Evolutionary conservation across 2,329 filamentous ascomycete genomes (phyloP).

Genomic region (Mariannaea elegans): DNA sequence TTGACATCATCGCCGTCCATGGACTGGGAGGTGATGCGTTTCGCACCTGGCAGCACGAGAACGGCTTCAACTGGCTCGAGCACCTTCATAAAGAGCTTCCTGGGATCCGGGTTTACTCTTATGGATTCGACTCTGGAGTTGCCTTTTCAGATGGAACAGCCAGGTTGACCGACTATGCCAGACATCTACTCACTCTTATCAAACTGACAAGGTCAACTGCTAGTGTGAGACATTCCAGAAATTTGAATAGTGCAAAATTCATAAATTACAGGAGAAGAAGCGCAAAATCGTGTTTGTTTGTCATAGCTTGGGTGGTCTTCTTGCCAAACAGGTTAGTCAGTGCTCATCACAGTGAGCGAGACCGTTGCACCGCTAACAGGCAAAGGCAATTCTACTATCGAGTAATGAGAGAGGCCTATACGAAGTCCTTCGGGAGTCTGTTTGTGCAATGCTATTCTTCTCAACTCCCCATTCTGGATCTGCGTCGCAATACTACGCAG

Average conservation of each 20-base stretch:
- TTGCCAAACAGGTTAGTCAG: background rate
- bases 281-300: background rate
- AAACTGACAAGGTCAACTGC: background rate
- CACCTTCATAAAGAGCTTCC: background rate
- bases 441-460: background rate
- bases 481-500: background rate
- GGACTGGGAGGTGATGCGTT: background rate
- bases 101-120: background rate
- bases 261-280: background rate
- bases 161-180: background rate
- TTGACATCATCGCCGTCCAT: background rate
- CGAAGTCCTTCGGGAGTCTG: background rate
- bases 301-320: background rate
- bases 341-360: background rate
- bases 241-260: background rate
- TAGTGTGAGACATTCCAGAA: background rate
- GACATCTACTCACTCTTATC: background rate
- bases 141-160: background rate
- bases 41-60: background rate
- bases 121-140: background rate
- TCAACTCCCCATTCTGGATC: background rate
- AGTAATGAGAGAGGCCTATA: background rate
- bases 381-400: background rate
- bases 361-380: background rate
- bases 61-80: background rate